These are phyloP conservation scores for Gracilaria gracilis DNA, from an alignment of 23 red algal genomes.

Conservation along the genomic window DNA sequence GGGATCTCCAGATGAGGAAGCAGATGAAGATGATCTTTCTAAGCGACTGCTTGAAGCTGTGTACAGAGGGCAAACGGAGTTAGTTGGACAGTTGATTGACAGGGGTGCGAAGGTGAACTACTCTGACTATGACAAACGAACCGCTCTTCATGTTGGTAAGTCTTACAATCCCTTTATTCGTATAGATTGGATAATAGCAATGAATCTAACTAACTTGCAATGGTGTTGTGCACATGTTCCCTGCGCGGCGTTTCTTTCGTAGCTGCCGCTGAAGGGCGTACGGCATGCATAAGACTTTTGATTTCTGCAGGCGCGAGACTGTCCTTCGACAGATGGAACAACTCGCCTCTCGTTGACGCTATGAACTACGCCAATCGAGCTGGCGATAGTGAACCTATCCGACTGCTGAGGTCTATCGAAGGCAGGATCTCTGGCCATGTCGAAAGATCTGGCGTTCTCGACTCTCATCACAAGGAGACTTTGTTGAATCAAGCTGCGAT, in stretches of 20 bases:
- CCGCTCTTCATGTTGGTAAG: conserved; percentile 82
- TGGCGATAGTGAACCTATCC: conserved; percentile 60
- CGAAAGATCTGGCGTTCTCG: conserved; percentile 7
- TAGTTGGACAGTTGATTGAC: conserved; percentile 63
- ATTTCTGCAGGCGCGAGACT: conserved; percentile 53
- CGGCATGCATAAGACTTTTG: conserved; percentile 42
- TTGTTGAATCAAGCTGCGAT: conserved; percentile 55
- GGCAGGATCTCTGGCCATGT: conserved; percentile 4
- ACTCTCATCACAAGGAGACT: conserved; percentile 18
- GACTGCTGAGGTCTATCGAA: conserved; percentile 50
- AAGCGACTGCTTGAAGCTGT: conserved; percentile 87
- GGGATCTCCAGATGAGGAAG: conserved; percentile 12
- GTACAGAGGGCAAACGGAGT: conserved; percentile 52
- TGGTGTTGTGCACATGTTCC: not conserved
- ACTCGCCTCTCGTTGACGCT: conserved; percentile 88
- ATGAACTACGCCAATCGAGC: conserved; percentile 60
- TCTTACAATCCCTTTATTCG: not conserved
- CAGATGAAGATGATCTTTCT: conserved; percentile 54
- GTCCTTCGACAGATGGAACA: conserved; percentile 83
- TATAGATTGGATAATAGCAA: not conserved
- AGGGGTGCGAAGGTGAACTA: conserved; percentile 77
- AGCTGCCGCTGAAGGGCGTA: conserved; percentile 92
- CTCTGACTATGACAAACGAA: conserved; percentile 93
- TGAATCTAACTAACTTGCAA: not conserved
- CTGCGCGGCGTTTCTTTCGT: not conserved